Conservation (phyloP, 768 basidiomycete genomes). For the Phlebiopsis gigantea region DNA sequence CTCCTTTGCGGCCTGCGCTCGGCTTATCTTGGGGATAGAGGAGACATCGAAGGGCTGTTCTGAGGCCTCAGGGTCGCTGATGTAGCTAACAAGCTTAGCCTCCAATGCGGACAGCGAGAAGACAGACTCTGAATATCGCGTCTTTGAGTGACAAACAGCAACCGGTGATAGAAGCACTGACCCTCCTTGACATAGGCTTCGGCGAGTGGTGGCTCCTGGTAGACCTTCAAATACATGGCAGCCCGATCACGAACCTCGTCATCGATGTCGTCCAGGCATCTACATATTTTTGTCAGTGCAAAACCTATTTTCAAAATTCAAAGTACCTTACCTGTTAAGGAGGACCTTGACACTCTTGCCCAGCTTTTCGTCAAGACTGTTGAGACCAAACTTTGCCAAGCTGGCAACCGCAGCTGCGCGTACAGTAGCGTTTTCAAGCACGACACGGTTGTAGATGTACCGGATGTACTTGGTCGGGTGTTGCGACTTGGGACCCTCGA, state of each 20-base stretch:
- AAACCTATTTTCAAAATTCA: conserved; percentile 2
- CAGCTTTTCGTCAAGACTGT: conserved; percentile 70
- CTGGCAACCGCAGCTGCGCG: conserved; percentile 93
- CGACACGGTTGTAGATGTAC: conserved; percentile 99
- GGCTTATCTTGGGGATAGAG: conserved; percentile 89
- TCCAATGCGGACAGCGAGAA: conserved; percentile 90
- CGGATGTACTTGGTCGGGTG: conserved; percentile 98
- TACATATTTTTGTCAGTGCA: conserved; percentile 24
- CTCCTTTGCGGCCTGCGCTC: conserved; percentile 86
- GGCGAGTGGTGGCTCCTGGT: conserved; percentile 75
- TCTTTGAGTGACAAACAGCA: not conserved
- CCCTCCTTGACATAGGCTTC: conserved; percentile 91
- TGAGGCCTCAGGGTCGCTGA: conserved; percentile 73
- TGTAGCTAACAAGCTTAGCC: conserved; percentile 87
- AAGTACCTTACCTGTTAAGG: conserved; percentile 59
- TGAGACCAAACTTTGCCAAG: conserved; percentile 95
- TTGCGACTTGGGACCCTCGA: conserved; percentile 94
- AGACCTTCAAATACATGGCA: conserved; percentile 84
- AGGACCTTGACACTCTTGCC: conserved; percentile 86
- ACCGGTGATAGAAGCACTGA: conserved; percentile 26
- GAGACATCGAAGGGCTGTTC: conserved; percentile 78
- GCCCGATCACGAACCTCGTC: conserved; percentile 99
- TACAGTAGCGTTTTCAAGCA: conserved; percentile 96
- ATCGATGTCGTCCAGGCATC: conserved; percentile 96
- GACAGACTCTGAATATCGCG: conserved; percentile 66